Conservation (phyloP, 208 protist genomes). For the Trypanosoma brucei region DNA sequence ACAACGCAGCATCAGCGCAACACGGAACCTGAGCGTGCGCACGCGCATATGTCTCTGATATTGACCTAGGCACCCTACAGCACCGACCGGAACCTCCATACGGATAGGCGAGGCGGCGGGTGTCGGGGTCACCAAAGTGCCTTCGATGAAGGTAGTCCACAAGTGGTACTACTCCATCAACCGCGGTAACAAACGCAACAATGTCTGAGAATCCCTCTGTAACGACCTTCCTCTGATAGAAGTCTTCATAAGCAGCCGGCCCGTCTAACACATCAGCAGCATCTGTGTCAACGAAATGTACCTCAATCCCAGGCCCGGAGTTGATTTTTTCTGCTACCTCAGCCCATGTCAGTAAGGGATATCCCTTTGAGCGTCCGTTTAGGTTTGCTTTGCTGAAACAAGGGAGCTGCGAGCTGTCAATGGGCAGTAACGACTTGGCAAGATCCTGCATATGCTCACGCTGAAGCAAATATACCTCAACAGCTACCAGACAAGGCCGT, state of each 20-base stretch:
- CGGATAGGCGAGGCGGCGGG: background rate
- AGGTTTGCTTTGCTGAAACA: conserved; percentile 20
- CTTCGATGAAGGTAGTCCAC: conserved; percentile 57
- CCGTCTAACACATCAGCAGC: conserved; percentile 2
- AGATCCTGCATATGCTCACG: conserved; percentile 27
- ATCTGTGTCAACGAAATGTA: conserved; percentile 23
- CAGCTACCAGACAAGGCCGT: conserved; percentile 33
- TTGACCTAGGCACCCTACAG: no score
- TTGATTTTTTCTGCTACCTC: conserved; percentile 24
- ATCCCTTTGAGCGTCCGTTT: conserved; percentile 10
- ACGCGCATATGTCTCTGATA: no score
- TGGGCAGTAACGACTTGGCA: conserved; percentile 13
- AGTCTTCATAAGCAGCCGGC: conserved; percentile 33
- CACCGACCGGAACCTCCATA: background rate
- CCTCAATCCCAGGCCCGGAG: conserved; percentile 21
- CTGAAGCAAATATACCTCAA: conserved; percentile 45
- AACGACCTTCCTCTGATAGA: conserved; percentile 44
- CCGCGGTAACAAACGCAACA: conserved; percentile 47
- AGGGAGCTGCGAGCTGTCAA: conserved; percentile 12
- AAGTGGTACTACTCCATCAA: conserved; percentile 53
- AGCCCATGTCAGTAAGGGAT: conserved; percentile 28
- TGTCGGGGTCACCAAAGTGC: conserved; percentile 14
- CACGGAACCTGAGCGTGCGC: background rate
- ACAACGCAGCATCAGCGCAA: background rate
- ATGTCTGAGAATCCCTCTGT: conserved; percentile 52